Percentiles rank a stretch among this genome's conserved stretches.
phyloP scores from a whole-genome alignment of 2,329 filamentous ascomycete genomes.

The Talaromyces sp. region DNA sequence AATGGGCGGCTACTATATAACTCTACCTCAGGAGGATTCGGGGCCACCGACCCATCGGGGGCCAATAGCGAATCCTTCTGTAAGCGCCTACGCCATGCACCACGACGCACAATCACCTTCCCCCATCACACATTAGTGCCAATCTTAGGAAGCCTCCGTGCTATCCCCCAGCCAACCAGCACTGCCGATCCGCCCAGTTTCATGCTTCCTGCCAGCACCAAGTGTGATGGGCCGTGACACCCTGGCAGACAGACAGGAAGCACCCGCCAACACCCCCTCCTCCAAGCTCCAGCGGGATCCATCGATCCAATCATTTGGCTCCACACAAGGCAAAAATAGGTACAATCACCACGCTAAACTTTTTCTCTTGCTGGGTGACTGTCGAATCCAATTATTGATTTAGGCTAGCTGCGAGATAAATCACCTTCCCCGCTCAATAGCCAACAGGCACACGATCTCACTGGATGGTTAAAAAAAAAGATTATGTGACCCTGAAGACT shows the following conservation, averaged over 20 bases:
- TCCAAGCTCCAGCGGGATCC: background rate
- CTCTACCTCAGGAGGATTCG: constrained; percentile 2
- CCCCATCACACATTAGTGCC: constrained; percentile 23
- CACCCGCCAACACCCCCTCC: background rate
- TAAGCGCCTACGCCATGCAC: constrained; percentile 27
- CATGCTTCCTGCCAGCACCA: background rate
- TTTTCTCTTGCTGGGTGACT: no score
- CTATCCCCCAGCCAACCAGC: constrained; percentile 13
- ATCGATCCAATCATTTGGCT: background rate
- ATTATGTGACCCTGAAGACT: no score
- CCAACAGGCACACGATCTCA: no score
- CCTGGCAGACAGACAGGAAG: background rate
- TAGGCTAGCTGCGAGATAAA: no score
- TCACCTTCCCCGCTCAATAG: no score
- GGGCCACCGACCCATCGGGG: background rate
- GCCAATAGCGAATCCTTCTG: constrained; percentile 14
- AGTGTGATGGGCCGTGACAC: constrained; percentile 14
- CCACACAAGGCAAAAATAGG: background rate
- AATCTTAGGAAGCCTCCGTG: constrained; percentile 4
- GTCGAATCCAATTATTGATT: no score
- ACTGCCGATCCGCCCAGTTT: background rate
- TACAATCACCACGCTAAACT: no score
- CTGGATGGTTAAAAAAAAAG: no score
- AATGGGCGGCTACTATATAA: constrained; percentile 43
- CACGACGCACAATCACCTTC: constrained; percentile 21